Evolutionary conservation across 257 asterid genomes (phyloP).

Genomic region (Craterostigma plantagineum): DNA sequence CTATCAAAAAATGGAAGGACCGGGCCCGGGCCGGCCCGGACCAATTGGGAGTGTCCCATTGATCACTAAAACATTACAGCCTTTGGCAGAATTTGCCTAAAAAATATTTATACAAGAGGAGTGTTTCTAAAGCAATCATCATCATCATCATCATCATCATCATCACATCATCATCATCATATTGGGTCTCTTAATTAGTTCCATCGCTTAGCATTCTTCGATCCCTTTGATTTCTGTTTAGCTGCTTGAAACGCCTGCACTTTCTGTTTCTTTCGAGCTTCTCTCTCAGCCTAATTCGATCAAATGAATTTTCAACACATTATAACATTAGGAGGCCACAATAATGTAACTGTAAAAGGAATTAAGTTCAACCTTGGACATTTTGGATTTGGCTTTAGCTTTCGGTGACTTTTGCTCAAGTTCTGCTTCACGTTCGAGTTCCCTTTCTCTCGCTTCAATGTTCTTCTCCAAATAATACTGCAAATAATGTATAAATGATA

Average conservation of each 20-base stretch:
- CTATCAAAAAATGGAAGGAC: no score
- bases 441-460: conserved; percentile 75
- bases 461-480: conserved; percentile 99
- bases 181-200: conserved; percentile 17
- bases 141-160: no score
- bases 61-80: no score
- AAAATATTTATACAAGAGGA: no score
- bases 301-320: not conserved
- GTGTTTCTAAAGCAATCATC: no score
- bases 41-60: no score
- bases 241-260: conserved; percentile 91
- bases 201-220: conserved; percentile 82
- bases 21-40: no score
- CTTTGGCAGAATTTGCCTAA: no score
- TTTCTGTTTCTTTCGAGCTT: conserved; percentile 89
- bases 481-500: no score
- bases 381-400: conserved; percentile 92
- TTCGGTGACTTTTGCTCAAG: conserved; percentile 82
- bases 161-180: no score
- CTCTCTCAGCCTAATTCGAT: conserved; percentile 61
- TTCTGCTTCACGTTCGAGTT: conserved; percentile 96
- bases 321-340: no score
- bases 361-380: conserved; percentile 60
- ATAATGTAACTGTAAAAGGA: no score
- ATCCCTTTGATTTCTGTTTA: conserved; percentile 63